Evolutionary conservation across 2,329 filamentous ascomycete species (phyloP).

Genomic region (Cladosporium sp.): DNA sequence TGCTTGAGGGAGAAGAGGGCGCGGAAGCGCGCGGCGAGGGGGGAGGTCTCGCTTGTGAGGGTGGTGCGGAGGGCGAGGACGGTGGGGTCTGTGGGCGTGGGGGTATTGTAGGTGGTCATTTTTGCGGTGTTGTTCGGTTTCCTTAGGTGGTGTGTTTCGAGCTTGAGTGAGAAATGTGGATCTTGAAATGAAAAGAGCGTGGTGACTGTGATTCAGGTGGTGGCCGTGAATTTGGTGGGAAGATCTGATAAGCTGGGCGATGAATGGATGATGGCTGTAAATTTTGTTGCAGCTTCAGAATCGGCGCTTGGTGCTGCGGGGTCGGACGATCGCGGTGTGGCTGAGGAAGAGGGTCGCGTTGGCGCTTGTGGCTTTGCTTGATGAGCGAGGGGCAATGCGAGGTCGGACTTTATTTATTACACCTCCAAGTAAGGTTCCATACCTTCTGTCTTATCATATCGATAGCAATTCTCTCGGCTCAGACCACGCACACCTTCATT

Average conservation of each 20-base stretch:
- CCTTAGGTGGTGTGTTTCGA: conserved; percentile 24
- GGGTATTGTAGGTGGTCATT: conserved; percentile 26
- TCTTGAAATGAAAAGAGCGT: background rate
- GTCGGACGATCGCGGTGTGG: conserved; percentile 1
- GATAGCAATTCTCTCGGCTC: no score
- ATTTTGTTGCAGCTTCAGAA: background rate
- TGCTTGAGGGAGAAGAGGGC: conserved; percentile 98
- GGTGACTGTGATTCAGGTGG: background rate
- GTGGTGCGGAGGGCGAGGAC: conserved; percentile 64
- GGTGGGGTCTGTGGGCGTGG: conserved; percentile 34
- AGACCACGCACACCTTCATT: no score
- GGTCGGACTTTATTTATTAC: no score
- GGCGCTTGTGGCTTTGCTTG: conserved; percentile 39
- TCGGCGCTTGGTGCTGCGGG: conserved; percentile 4
- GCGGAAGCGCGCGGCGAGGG: conserved; percentile 84
- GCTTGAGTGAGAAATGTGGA: background rate
- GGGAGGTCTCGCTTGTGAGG: conserved; percentile 71
- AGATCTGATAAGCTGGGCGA: background rate
- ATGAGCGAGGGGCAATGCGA: conserved; percentile 36
- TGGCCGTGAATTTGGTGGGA: background rate
- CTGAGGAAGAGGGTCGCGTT: background rate
- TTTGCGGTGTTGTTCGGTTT: conserved; percentile 22
- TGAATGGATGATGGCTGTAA: background rate
- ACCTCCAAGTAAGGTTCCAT: no score
- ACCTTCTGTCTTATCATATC: no score